phyloP scores from a whole-genome alignment of 805 yeast genomes.

The Nakazawaea sp. region DNA sequence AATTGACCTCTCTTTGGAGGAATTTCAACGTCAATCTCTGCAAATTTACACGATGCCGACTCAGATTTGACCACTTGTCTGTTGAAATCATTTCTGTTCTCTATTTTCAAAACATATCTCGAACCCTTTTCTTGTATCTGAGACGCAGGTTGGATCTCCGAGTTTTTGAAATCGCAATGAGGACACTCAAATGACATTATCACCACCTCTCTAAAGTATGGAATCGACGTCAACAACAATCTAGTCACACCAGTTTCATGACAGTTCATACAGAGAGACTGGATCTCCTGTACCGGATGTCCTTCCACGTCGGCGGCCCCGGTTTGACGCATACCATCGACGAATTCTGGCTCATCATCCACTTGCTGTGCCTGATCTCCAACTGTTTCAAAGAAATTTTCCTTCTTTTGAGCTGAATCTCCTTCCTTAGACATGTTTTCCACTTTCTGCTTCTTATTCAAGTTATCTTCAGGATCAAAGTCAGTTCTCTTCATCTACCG shows the following conservation, averaged over 20 bases:
- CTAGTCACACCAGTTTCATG: slow-evolving; percentile 79
- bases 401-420: slow-evolving; percentile 27
- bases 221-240: slow-evolving; percentile 79
- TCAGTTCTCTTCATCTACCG: slow-evolving; percentile 7
- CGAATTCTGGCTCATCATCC: slow-evolving; percentile 20
- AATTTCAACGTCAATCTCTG: slow-evolving; percentile 85
- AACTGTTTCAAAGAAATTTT: slow-evolving; percentile 48
- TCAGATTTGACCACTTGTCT: slow-evolving; percentile 92
- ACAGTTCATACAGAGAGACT: slow-evolving; percentile 95
- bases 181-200: slow-evolving; percentile 95
- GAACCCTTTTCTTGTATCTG: slow-evolving; percentile 86
- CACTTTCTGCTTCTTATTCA: slow-evolving; percentile 21
- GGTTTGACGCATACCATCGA: slow-evolving; percentile 45
- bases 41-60: slow-evolving; percentile 70
- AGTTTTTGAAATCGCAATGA: slow-evolving; percentile 86
- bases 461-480: not conserved
- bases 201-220: slow-evolving; percentile 85
- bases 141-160: slow-evolving; percentile 95
- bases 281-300: slow-evolving; percentile 92
- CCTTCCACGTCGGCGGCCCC: slow-evolving; percentile 84
- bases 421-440: slow-evolving; percentile 13
- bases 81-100: slow-evolving; percentile 64
- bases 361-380: slow-evolving; percentile 52
- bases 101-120: slow-evolving; percentile 63
- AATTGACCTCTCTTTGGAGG: slow-evolving; percentile 94